Conservation (phyloP, 2,329 filamentous ascomycete genomes). For the Microdochium bolleyi region DNA sequence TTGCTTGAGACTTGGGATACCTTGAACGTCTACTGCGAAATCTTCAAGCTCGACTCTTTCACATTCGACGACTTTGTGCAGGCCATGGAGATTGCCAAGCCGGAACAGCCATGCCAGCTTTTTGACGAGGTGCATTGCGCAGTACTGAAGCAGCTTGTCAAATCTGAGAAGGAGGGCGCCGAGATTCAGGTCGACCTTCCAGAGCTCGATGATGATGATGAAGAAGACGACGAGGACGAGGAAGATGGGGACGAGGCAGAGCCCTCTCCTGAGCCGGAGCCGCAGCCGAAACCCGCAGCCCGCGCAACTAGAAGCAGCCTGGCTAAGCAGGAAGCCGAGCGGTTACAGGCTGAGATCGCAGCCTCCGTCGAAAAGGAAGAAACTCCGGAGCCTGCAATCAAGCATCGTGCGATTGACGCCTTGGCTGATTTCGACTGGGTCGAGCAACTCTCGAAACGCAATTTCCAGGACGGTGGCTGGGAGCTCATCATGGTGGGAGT, state of each 20-base stretch:
- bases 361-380: constrained; percentile 41
- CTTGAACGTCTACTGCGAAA: constrained; percentile 94
- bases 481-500: constrained; percentile 82
- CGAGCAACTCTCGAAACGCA: constrained; percentile 70
- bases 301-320: constrained; percentile 81
- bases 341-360: constrained; percentile 51
- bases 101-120: constrained; percentile 70
- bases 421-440: constrained; percentile 74
- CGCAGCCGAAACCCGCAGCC: constrained; percentile 53
- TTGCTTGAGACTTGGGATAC: constrained; percentile 94
- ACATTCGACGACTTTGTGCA: constrained; percentile 96
- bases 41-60: constrained; percentile 91
- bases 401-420: constrained; percentile 69
- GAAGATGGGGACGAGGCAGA: constrained; percentile 37
- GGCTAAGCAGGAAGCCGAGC: constrained; percentile 70
- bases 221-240: constrained; percentile 56
- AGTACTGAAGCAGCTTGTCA: constrained; percentile 78
- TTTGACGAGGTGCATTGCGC: constrained; percentile 89
- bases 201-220: constrained; percentile 60
- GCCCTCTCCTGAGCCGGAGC: constrained; percentile 60
- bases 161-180: constrained; percentile 65
- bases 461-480: constrained; percentile 87
- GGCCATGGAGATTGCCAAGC: constrained; percentile 70
- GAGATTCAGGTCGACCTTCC: constrained; percentile 74
- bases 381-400: constrained; percentile 37